Percentiles rank a stretch among this genome's conserved stretches.
phyloP scores from a whole-genome alignment of 208 protist genomes.

The Polymyxa betae region DNA sequence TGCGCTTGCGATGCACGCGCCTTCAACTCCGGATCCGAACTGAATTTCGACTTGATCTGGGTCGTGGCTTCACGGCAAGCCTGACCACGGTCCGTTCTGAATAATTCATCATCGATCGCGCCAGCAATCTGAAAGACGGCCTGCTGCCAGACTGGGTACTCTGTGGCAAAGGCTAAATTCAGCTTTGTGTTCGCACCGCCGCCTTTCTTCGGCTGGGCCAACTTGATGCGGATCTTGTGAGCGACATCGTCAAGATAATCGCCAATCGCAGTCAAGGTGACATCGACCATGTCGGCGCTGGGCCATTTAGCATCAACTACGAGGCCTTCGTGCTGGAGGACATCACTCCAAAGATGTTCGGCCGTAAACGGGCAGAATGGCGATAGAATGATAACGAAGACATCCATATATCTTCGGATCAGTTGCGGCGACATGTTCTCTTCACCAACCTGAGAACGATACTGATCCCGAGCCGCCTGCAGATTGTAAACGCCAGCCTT shows the following conservation, averaged over 20 bases:
- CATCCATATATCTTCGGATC: conserved; percentile 85
- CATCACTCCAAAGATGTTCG: conserved; percentile 90
- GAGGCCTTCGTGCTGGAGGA: conserved; percentile 73
- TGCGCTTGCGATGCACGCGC: conserved; percentile 6
- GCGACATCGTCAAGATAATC: conserved; percentile 49
- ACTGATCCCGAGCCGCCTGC: conserved; percentile 82
- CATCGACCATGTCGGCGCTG: background rate
- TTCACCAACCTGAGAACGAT: conserved; percentile 75
- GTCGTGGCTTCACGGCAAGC: background rate
- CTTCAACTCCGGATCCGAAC: background rate
- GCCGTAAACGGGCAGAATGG: conserved; percentile 94
- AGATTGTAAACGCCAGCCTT: conserved; percentile 92
- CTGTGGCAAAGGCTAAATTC: background rate
- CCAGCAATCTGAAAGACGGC: background rate
- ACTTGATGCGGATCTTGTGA: background rate
- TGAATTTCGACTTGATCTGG: background rate
- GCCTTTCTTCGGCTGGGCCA: background rate
- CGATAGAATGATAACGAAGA: conserved; percentile 86
- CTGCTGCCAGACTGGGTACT: conserved; percentile 31
- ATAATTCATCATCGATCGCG: background rate
- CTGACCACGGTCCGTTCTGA: background rate
- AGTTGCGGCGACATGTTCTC: conserved; percentile 75
- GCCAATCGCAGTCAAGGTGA: background rate
- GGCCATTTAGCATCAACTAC: conserved; percentile 53
- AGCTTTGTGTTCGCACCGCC: background rate